phyloP scores from a whole-genome alignment of 2,329 filamentous ascomycete genomes.

The Alternaria conjuncta region DNA sequence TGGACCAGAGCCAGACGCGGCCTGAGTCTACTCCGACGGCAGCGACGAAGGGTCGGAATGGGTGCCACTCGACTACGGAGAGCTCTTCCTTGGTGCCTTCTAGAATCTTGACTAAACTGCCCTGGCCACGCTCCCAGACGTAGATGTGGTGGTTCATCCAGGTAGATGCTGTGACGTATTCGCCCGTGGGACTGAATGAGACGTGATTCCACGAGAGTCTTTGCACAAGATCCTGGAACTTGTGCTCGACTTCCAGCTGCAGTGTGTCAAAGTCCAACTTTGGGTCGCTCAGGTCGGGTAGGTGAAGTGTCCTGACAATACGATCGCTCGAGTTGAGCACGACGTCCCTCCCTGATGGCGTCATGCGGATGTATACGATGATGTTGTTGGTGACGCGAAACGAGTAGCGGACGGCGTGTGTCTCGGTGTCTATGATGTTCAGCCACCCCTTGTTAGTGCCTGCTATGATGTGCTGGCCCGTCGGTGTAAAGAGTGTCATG shows the following conservation, averaged over 20 bases:
- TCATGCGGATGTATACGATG: conserved; percentile 85
- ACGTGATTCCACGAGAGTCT: conserved; percentile 96
- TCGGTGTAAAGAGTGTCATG: conserved; percentile 83
- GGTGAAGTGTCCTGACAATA: conserved; percentile 88
- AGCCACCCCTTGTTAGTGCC: conserved; percentile 96
- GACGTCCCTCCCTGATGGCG: conserved; percentile 81
- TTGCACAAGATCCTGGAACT: conserved; percentile 98
- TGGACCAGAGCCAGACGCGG: conserved; percentile 94
- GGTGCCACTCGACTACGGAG: conserved; percentile 97
- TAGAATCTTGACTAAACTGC: conserved; percentile 93
- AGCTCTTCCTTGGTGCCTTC: conserved; percentile 97
- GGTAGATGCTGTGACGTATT: conserved; percentile 95
- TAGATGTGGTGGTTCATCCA: conserved; percentile 99
- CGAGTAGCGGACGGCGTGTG: conserved; percentile 84
- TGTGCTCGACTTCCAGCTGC: conserved; percentile 91
- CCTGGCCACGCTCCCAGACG: conserved; percentile 94
- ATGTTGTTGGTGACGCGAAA: conserved; percentile 86
- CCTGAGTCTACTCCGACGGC: conserved; percentile 93
- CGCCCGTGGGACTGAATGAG: conserved; percentile 89
- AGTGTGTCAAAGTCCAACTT: conserved; percentile 84
- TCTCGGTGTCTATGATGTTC: conserved; percentile 88
- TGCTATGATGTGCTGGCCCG: conserved; percentile 86
- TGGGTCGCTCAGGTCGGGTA: conserved; percentile 72
- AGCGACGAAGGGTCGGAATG: conserved; percentile 81
- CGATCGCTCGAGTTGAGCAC: conserved; percentile 94